Percentiles rank a stretch among this genome's conserved stretches.
Evolutionary conservation across 2,329 filamentous ascomycete species (phyloP).

Genomic region (Apiospora marii): DNA sequence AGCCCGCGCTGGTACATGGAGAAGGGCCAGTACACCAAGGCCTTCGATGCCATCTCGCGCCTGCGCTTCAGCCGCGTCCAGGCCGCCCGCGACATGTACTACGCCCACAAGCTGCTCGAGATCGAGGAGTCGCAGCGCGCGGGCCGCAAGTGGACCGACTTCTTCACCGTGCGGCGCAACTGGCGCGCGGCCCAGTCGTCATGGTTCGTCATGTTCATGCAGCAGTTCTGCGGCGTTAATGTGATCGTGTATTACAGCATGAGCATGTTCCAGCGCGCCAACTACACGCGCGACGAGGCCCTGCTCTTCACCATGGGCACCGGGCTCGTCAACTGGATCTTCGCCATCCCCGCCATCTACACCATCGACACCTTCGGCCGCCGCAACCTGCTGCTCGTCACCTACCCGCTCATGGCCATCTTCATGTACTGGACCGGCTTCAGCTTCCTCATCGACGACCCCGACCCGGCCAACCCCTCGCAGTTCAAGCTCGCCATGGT

Average conservation of each 20-base stretch:
- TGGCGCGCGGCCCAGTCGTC: conserved; percentile 71
- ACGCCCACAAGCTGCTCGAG: conserved; percentile 53
- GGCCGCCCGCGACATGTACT: conserved; percentile 69
- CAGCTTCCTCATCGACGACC: conserved; percentile 33
- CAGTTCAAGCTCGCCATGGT: conserved; percentile 59
- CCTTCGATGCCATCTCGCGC: conserved; percentile 62
- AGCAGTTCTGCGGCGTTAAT: conserved; percentile 46
- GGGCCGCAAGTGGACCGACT: conserved; percentile 44
- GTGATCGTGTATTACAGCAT: conserved; percentile 59
- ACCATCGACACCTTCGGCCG: conserved; percentile 74
- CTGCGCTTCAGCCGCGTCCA: conserved; percentile 66
- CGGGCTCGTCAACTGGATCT: conserved; percentile 67
- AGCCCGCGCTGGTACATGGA: conserved; percentile 73
- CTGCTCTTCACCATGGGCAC: conserved; percentile 55
- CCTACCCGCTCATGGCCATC: conserved; percentile 70
- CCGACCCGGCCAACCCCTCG: conserved; percentile 35
- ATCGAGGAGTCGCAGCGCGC: conserved; percentile 46
- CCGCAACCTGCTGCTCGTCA: conserved; percentile 67
- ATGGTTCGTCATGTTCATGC: conserved; percentile 72
- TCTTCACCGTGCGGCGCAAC: conserved; percentile 65
- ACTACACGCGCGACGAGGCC: conserved; percentile 47
- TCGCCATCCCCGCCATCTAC: conserved; percentile 70
- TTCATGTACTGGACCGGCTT: conserved; percentile 59
- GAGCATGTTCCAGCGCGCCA: conserved; percentile 54
- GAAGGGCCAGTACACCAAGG: conserved; percentile 61